Base-by-base conservation (phyloP, 2,329 filamentous ascomycete genomes). In the Cyphellophora attinorum region DNA sequence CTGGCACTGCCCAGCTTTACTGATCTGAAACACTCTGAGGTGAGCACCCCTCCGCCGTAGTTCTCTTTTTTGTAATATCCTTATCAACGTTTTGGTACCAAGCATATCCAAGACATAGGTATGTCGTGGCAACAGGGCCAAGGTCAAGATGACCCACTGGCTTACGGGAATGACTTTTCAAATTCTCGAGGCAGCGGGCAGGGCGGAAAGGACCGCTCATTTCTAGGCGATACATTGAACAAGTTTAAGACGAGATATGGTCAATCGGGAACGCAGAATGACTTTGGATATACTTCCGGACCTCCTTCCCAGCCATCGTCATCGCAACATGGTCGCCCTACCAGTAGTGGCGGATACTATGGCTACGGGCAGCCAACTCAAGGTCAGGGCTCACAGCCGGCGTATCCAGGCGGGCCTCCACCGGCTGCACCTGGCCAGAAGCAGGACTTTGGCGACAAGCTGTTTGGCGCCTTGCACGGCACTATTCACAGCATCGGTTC, bases 101-200 rank as follows among this genome's bases (percentile, higher is more conserved):
- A n/a, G n/a, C n/a, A n/a, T n/a, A n/a, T n/a, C n/a, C n/a, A n/a
- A n/a, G 21, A 8, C 8, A 25, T 6, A 27, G 33, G 32, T 15
- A 45, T 45, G 43, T 44, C 43, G 17, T 37, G 40, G 34, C 31
- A 34, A 10, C 39, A 33, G 23, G 35, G 35, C 12, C 37, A 16
- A 11, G 49, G 55, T 32, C 51, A 60, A 37, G 65, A 74, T 44
- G 66, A 74, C 46, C 59, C 62, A 41, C 49, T 75, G 50, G 71
- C 71, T 35, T 75, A 75, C 50, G 71, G 71, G 41, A 62, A 68
- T 21, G 70, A 69, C 45, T 56, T 65, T 38, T 53, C 48, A 19
- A 50, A 58, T 12, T 49, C 41, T 16, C 39, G 50, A 29, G 49
- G 51, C 49, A 39, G 49, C 44, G 42, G 53, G 49, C 33, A 54